Evolutionary conservation across 495 filamentous ascomycete species (phyloP).

Genomic region (Aspergillus heteromorphus): DNA sequence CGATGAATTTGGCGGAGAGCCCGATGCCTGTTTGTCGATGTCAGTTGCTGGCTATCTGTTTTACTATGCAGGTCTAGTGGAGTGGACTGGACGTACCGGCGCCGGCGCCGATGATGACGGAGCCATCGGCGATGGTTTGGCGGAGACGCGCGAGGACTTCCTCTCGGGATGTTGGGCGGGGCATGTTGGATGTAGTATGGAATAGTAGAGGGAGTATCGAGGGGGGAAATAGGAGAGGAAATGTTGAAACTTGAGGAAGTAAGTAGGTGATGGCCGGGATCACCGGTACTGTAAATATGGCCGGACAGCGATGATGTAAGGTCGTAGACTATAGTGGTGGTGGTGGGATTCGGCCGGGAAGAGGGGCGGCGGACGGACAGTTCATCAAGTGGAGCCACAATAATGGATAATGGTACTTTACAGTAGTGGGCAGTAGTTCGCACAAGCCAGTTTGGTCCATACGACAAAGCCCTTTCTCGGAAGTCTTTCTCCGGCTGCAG

Average conservation of each 20-base stretch:
- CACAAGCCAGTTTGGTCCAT: too few species aligned
- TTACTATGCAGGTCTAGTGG: too few species aligned
- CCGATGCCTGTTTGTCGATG: conserved; percentile 61
- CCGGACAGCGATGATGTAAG: not conserved
- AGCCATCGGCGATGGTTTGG: conserved; percentile 44
- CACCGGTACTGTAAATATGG: not conserved
- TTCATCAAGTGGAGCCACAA: not conserved
- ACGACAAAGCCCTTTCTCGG: too few species aligned
- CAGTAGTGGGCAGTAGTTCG: too few species aligned
- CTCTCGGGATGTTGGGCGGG: conserved; percentile 40
- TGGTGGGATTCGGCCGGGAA: not conserved
- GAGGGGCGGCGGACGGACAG: not conserved
- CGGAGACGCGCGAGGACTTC: conserved; percentile 53
- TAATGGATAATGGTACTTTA: too few species aligned
- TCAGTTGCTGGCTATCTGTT: too few species aligned
- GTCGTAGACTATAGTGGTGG: too few species aligned
- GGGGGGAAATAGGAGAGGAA: not conserved
- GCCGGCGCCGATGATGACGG: conserved; percentile 60
- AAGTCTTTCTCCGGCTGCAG: too few species aligned
- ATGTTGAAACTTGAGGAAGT: too few species aligned
- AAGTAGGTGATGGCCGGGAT: not conserved
- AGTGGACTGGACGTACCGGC: conserved; percentile 40
- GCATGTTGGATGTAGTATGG: conserved; percentile 19
- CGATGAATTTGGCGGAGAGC: conserved; percentile 64
- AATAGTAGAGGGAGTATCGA: not conserved